A percentile compares a stretch with the other conserved stretches of the same genome.
Conservation (phyloP, 345 rosid genomes). For the Isatis tinctoria region DNA sequence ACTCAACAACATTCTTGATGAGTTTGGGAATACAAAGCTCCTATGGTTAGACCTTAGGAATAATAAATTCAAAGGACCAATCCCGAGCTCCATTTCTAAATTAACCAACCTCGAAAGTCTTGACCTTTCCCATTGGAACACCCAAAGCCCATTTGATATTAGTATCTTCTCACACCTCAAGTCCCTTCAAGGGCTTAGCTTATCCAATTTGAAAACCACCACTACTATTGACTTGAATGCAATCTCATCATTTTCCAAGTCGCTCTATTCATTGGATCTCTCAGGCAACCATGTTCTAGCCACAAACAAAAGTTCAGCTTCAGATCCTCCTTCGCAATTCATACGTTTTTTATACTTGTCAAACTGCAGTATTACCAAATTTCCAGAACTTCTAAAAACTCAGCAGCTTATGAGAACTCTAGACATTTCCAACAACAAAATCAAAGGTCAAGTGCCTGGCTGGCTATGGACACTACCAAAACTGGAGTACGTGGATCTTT, state of each 20-base stretch:
- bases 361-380: not conserved
- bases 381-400: not conserved
- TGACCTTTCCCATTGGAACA: not conserved
- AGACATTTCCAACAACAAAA: constrained; percentile 3
- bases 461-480: not conserved
- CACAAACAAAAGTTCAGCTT: not conserved
- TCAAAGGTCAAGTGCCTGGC: constrained; percentile 4
- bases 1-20: not conserved
- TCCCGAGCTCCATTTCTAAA: constrained; percentile 1
- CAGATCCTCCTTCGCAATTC: not conserved
- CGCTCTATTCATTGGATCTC: not conserved
- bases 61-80: constrained; percentile 27
- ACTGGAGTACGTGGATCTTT: not conserved
- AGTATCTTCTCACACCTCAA: constrained; percentile 13
- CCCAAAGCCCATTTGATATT: constrained; percentile 5
- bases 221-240: not conserved
- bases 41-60: not conserved
- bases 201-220: constrained; percentile 5
- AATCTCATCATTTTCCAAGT: not conserved
- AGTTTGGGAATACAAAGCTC: not conserved
- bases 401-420: accelerated
- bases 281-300: not conserved
- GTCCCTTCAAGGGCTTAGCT: not conserved
- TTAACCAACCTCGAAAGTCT: not conserved
- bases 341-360: not conserved